Evolutionary conservation across 2,329 filamentous ascomycete species (phyloP).

Genomic region (Exophiala spinifera): DNA sequence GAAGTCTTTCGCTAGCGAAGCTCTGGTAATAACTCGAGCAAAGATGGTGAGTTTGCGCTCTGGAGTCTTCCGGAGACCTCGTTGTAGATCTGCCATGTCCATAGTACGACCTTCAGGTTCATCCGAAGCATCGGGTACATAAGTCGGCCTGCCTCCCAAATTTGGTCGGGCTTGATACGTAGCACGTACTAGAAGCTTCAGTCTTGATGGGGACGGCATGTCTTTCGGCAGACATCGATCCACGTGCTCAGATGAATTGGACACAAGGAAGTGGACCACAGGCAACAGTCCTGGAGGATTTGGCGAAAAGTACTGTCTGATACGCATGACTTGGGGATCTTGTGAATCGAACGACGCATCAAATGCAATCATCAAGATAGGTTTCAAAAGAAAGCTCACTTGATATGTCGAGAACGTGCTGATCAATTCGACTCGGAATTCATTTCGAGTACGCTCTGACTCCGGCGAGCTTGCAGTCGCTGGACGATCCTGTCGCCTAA

Average conservation of each 20-base stretch:
- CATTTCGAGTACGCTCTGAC: slow-evolving; percentile 15
- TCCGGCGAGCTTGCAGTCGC: slow-evolving; percentile 25
- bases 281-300: slow-evolving; percentile 36
- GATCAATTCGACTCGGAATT: slow-evolving; percentile 36
- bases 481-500: slow-evolving; percentile 28
- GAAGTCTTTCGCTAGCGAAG: slow-evolving; percentile 37
- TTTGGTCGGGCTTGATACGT: slow-evolving; percentile 25
- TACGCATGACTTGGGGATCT: slow-evolving; percentile 39
- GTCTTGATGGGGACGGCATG: slow-evolving; percentile 22
- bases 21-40: slow-evolving; percentile 17
- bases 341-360: slow-evolving; percentile 43
- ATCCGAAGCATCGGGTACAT: slow-evolving; percentile 23
- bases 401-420: slow-evolving; percentile 36
- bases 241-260: slow-evolving; percentile 48
- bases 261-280: slow-evolving; percentile 43
- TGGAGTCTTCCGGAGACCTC: slow-evolving; percentile 31
- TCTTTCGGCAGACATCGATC: slow-evolving; percentile 40
- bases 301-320: slow-evolving; percentile 37
- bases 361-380: slow-evolving; percentile 41
- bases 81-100: slow-evolving; percentile 34
- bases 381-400: slow-evolving; percentile 37
- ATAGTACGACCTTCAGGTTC: slow-evolving; percentile 22
- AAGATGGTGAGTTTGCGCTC: slow-evolving; percentile 21
- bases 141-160: slow-evolving; percentile 24
- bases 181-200: slow-evolving; percentile 27